Evolutionary conservation across 1,139 yeast genomes (phyloP).

Genomic region (Taphrina confusa): DNA sequence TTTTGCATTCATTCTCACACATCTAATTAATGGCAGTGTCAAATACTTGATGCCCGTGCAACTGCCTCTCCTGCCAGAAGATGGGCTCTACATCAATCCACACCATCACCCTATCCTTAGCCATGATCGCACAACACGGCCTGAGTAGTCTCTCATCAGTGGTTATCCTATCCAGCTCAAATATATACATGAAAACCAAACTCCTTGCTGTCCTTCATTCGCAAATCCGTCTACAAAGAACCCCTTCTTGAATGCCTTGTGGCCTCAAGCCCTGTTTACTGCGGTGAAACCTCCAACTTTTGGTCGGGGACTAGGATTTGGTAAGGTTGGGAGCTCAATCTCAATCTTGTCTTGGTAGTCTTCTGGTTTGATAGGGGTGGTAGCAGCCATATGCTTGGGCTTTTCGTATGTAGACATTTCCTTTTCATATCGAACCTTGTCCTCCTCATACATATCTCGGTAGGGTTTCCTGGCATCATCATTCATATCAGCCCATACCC

Average conservation of each 20-base stretch:
- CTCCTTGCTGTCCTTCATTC: too few species aligned
- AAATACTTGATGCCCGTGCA: too few species aligned
- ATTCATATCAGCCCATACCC: constrained; percentile 76
- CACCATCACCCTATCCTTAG: too few species aligned
- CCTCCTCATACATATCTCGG: constrained; percentile 75
- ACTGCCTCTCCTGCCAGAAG: too few species aligned
- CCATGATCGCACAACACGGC: too few species aligned
- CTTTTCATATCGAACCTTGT: constrained; percentile 68
- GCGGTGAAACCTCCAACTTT: constrained; percentile 16
- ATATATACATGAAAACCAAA: too few species aligned
- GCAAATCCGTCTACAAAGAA: too few species aligned
- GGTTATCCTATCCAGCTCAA: too few species aligned
- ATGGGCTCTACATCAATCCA: too few species aligned
- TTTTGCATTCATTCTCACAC: too few species aligned
- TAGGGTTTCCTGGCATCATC: constrained; percentile 74
- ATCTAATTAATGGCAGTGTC: too few species aligned
- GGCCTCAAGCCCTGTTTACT: constrained; percentile 1
- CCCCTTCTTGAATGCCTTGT: background rate
- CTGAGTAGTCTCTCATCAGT: too few species aligned
- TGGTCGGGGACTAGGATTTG: constrained; percentile 5
- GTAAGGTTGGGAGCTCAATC: background rate
- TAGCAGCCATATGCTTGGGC: background rate
- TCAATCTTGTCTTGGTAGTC: background rate
- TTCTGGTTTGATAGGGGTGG: constrained; percentile 3
- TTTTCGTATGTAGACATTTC: constrained; percentile 68